Evolutionary conservation across 1,284 basidiomycete species (phyloP).

Genomic region (Papiliotrema terrestris): DNA sequence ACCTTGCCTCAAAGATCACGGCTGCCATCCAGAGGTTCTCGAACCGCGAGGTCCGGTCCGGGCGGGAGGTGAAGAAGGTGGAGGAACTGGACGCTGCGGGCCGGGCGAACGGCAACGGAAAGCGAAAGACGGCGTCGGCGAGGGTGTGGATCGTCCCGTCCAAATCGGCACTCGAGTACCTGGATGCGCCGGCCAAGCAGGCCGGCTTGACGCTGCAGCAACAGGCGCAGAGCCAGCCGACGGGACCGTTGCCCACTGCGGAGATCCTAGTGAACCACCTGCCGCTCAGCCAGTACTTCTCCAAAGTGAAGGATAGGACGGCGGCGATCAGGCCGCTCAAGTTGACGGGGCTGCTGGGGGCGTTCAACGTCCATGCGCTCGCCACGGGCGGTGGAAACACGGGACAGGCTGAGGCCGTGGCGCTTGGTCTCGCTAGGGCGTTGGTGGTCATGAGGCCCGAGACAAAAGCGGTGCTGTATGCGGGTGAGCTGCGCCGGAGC

Average conservation of each 20-base stretch:
- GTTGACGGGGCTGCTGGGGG: constrained; percentile 77
- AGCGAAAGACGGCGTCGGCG: constrained; percentile 79
- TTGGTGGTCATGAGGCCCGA: constrained; percentile 68
- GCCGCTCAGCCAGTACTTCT: constrained; percentile 75
- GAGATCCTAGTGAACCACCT: constrained; percentile 79
- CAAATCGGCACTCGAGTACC: constrained; percentile 38
- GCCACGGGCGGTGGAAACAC: constrained; percentile 83
- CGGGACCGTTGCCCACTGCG: constrained; percentile 8
- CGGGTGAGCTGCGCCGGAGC: constrained; percentile 56
- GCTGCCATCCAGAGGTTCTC: background rate
- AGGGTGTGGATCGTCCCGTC: constrained; percentile 92
- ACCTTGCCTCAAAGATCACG: constrained; percentile 53
- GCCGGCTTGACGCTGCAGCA: constrained; percentile 7
- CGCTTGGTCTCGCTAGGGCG: constrained; percentile 78
- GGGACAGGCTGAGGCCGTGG: constrained; percentile 87
- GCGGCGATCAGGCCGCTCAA: constrained; percentile 76
- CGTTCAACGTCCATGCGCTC: constrained; percentile 88
- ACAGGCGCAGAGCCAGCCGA: constrained; percentile 10
- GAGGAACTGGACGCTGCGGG: constrained; percentile 66
- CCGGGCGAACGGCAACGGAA: constrained; percentile 75
- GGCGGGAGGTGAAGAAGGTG: constrained; percentile 31
- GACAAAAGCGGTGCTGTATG: constrained; percentile 62
- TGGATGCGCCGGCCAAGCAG: constrained; percentile 7
- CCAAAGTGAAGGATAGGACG: constrained; percentile 71
- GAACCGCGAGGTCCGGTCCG: background rate